Percentiles rank a stretch among this genome's conserved stretches.
phyloP scores from a whole-genome alignment of 139 green algal species.

The Axilococcus clingmanii region DNA sequence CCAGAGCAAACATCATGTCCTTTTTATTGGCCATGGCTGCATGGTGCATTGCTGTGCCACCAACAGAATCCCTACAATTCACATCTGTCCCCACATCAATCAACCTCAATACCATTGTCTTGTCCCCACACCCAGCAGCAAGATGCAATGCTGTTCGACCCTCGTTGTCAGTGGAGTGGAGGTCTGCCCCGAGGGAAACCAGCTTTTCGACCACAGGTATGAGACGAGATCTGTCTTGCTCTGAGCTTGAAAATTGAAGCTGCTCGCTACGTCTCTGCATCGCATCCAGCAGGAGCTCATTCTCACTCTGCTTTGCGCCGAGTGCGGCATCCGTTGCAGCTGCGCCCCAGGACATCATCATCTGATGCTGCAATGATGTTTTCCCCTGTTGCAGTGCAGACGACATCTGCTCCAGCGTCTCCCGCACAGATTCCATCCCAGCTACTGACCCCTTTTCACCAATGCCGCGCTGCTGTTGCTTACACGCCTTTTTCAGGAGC shows the following conservation, averaged over 20 bases:
- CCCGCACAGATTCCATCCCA: slow-evolving; percentile 15
- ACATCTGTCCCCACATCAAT: slow-evolving; percentile 46
- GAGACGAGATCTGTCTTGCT: slow-evolving; percentile 28
- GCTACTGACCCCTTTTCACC: not conserved
- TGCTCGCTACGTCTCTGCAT: slow-evolving; percentile 34
- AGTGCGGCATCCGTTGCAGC: not conserved
- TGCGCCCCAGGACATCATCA: not conserved
- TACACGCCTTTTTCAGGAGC: slow-evolving; percentile 41
- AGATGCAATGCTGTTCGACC: slow-evolving; percentile 42
- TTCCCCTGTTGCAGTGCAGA: slow-evolving; percentile 19
- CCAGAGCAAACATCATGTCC: slow-evolving; percentile 57
- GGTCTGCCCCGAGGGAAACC: slow-evolving; percentile 32
- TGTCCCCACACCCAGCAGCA: slow-evolving; percentile 44
- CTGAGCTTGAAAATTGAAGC: slow-evolving; percentile 31
- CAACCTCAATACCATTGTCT: slow-evolving; percentile 38
- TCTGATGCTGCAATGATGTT: slow-evolving; percentile 25
- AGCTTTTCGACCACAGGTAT: slow-evolving; percentile 32
- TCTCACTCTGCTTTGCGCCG: slow-evolving; percentile 5
- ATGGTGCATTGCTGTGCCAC: slow-evolving; percentile 58
- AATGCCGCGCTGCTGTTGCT: slow-evolving; percentile 18
- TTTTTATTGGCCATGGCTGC: slow-evolving; percentile 62
- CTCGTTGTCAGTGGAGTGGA: slow-evolving; percentile 40
- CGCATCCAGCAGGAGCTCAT: slow-evolving; percentile 31
- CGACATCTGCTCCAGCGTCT: slow-evolving; percentile 20
- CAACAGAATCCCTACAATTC: slow-evolving; percentile 37